Base-by-base conservation (phyloP, 768 basidiomycete genomes). In the Macrolepiota albuminosa region DNA sequence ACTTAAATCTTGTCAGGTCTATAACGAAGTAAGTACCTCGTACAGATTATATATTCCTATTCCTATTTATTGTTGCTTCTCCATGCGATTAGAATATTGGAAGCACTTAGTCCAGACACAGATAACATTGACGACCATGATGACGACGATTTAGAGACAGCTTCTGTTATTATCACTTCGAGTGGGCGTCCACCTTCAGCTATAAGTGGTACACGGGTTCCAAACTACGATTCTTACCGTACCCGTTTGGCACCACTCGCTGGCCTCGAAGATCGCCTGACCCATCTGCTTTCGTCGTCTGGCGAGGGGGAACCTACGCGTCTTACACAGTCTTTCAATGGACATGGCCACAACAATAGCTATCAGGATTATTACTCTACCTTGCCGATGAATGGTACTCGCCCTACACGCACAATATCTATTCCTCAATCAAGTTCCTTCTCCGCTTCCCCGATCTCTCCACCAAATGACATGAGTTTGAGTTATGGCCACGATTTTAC, bases 1-100 rank as follows among this genome's bases (percentile, higher is more conserved):
- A 93, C 75, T 82, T 93, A 61, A 94, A 94, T 73, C 79, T 94
- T 63, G 88, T 93, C 61, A 86, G 87, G 70, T 93, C 91, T 61
- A 75, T 93, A 66, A 85, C 86, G 67, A 84, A 87, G 87, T 86
- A 69, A 63, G 78, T 58, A 48, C 55, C 58, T 62, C 58, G 52
- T 46, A 58, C 57, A 54, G 43, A 56, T 59, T 26, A 36, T 34
- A 61, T 67, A 54, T 56, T 63, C 60, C 10, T 29, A 48, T 48
- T 63, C 60, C 10, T 29, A 48, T 48, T 56, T 31, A n/a, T 59
- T 64, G 62, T 61, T 58, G 59, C 58, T 67, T 50, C 62, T 40
- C 42, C n/a, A 29, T 49, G 45, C 56, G 42, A 59, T 10, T 59
- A 88, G 90, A 62, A 91, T 91, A 58, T 75, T 91, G 59, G 91